These are phyloP conservation scores for Schwanniomyces yamadae DNA, from an alignment of 805 yeast genomes.

Conservation along the genomic window DNA sequence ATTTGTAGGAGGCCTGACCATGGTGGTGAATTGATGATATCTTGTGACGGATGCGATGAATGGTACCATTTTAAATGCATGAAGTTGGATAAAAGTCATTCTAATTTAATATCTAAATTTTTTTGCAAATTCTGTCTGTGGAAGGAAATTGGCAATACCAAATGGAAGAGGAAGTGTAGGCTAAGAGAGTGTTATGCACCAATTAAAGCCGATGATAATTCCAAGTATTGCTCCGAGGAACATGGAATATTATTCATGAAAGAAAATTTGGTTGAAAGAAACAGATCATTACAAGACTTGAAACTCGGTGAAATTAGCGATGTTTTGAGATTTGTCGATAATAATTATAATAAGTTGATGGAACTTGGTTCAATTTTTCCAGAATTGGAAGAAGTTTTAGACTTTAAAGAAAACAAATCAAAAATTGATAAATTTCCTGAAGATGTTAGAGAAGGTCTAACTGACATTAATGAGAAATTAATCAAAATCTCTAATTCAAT, in stretches of 20 bases:
- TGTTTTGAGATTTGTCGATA: conserved; percentile 21
- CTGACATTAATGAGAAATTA: conserved; percentile 16
- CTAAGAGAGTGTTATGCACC: conserved; percentile 56
- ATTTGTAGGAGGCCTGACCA: conserved; percentile 75
- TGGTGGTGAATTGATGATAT: conserved; percentile 82
- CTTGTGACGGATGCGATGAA: conserved; percentile 92
- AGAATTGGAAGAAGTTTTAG: conserved; percentile 30
- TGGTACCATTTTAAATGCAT: conserved; percentile 90
- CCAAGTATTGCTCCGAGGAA: conserved; percentile 73
- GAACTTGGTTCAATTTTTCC: conserved; percentile 43
- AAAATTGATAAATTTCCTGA: conserved; percentile 17
- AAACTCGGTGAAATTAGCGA: conserved; percentile 21
- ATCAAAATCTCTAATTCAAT: conserved; percentile 11
- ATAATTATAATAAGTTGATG: conserved; percentile 19
- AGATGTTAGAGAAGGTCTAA: conserved; percentile 17
- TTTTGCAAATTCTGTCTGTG: conserved; percentile 74
- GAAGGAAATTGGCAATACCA: conserved; percentile 49
- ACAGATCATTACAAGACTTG: conserved; percentile 13
- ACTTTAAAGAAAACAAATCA: conserved; percentile 14
- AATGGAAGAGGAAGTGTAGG: conserved; percentile 80
- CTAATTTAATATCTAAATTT: conserved; percentile 59
- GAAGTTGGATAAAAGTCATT: conserved; percentile 49
- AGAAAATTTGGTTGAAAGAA: conserved; percentile 18
- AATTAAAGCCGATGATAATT: conserved; percentile 36
- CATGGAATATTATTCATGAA: conserved; percentile 59